Evolutionary conservation across 2,329 filamentous ascomycete species (phyloP).

Genomic region (Meredithiella fracta): DNA sequence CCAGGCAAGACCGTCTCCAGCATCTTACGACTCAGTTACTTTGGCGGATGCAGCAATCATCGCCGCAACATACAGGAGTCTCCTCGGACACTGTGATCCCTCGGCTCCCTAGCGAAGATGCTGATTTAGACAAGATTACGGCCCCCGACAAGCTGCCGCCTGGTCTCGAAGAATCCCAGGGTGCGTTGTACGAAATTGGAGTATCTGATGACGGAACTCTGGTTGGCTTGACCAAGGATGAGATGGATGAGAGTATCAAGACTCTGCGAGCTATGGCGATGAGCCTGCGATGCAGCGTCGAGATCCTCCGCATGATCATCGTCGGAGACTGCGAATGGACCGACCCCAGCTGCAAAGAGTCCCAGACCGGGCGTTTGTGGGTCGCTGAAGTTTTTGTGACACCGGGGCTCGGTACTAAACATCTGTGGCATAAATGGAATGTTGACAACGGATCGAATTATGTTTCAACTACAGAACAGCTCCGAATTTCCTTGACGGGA

Average conservation of each 20-base stretch:
- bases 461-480: constrained; percentile 47
- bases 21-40: constrained; percentile 88
- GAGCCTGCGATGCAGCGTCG: constrained; percentile 72
- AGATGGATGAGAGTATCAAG: constrained; percentile 77
- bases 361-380: constrained; percentile 41
- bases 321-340: constrained; percentile 72
- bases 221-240: constrained; percentile 73
- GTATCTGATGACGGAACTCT: constrained; percentile 89
- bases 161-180: constrained; percentile 80
- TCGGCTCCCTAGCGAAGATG: constrained; percentile 49
- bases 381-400: constrained; percentile 84
- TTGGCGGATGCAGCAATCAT: constrained; percentile 90
- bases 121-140: constrained; percentile 29
- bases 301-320: constrained; percentile 63
- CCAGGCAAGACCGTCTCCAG: constrained; percentile 68
- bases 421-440: constrained; percentile 6
- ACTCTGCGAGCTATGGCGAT: constrained; percentile 84
- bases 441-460: not conserved
- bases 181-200: constrained; percentile 89
- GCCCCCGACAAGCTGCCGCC: constrained; percentile 46
- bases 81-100: constrained; percentile 61
- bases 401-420: constrained; percentile 36
- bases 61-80: constrained; percentile 71
- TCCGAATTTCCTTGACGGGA: constrained; percentile 75
- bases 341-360: constrained; percentile 17